A percentile compares a stretch with the other conserved stretches of the same genome.
phyloP scores from a whole-genome alignment of 169 alveolate genomes.

The Prorocentrum cordatum region DNA sequence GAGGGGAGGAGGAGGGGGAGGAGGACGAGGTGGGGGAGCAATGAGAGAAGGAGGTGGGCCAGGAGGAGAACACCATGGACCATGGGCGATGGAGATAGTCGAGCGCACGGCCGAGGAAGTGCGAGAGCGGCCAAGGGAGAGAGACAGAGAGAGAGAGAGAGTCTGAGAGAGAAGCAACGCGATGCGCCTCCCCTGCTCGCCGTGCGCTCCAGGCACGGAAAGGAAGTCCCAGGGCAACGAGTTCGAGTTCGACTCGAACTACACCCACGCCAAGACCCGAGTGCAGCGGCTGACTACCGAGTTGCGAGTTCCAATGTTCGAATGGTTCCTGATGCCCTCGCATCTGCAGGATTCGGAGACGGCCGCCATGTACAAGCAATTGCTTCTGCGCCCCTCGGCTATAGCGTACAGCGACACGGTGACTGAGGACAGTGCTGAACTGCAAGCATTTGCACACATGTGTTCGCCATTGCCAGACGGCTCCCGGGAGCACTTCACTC shows the following conservation, averaged over 20 bases:
- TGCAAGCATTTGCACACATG: not conserved
- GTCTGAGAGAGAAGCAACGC: no score
- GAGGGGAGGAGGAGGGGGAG: no score
- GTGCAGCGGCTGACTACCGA: not conserved
- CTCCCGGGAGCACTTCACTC: not conserved
- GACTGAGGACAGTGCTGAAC: not conserved
- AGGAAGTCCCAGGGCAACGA: not conserved
- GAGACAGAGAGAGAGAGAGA: no score
- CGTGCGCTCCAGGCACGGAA: not conserved
- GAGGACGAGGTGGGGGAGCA: no score
- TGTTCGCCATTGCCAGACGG: not conserved
- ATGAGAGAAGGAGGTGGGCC: no score
- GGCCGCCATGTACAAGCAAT: conserved; percentile 1
- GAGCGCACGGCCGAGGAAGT: no score
- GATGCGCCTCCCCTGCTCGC: no score
- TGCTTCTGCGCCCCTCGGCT: not conserved
- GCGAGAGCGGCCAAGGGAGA: no score
- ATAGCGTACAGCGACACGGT: not conserved
- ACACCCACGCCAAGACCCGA: not conserved
- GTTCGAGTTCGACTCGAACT: not conserved
- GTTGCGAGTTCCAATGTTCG: conserved; percentile 3
- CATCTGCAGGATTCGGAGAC: not conserved
- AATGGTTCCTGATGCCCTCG: conserved; percentile 8
- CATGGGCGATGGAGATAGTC: no score
- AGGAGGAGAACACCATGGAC: no score